phyloP scores from a whole-genome alignment of 768 basidiomycete species.

The Lanmaoa rubissima region DNA sequence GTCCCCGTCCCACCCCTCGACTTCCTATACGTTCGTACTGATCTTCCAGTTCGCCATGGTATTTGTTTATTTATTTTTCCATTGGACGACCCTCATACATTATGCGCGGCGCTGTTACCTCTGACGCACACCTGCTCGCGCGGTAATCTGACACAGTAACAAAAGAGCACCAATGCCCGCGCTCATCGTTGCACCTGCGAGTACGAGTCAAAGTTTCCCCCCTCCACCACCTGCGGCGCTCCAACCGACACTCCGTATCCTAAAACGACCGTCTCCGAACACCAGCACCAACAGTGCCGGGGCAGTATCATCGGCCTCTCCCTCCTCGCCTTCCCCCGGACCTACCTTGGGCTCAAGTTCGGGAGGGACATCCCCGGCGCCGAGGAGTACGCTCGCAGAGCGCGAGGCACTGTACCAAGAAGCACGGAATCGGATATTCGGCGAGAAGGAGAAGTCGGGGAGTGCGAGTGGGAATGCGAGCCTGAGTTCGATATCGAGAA shows the following conservation, averaged over 20 bases:
- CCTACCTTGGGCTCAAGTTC: constrained; percentile 1
- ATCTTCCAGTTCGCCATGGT: constrained; percentile 9
- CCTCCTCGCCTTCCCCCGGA: constrained; percentile 17
- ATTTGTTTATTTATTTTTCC: background rate
- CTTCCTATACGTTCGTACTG: constrained; percentile 6
- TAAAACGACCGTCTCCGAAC: constrained; percentile 59
- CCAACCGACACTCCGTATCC: constrained; percentile 63
- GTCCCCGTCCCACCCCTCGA: constrained; percentile 25
- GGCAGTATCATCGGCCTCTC: background rate
- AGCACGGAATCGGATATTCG: constrained; percentile 73
- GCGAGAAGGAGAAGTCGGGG: constrained; percentile 23
- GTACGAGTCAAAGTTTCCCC: constrained; percentile 37
- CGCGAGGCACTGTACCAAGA: constrained; percentile 73
- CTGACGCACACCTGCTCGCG: background rate
- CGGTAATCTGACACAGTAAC: constrained; percentile 43
- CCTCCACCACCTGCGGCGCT: constrained; percentile 57
- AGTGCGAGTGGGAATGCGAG: background rate
- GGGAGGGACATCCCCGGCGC: constrained; percentile 13
- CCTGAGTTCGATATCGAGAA: background rate
- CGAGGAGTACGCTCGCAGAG: constrained; percentile 46
- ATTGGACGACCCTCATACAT: background rate
- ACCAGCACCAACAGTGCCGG: background rate
- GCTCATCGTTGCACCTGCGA: constrained; percentile 45
- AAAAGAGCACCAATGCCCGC: constrained; percentile 65
- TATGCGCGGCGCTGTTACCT: background rate